Percentiles rank a stretch among this genome's conserved stretches.
These are phyloP conservation scores for Xerocomus potaroensis DNA, from an alignment of 768 basidiomycete genomes.

Conservation along the genomic window DNA sequence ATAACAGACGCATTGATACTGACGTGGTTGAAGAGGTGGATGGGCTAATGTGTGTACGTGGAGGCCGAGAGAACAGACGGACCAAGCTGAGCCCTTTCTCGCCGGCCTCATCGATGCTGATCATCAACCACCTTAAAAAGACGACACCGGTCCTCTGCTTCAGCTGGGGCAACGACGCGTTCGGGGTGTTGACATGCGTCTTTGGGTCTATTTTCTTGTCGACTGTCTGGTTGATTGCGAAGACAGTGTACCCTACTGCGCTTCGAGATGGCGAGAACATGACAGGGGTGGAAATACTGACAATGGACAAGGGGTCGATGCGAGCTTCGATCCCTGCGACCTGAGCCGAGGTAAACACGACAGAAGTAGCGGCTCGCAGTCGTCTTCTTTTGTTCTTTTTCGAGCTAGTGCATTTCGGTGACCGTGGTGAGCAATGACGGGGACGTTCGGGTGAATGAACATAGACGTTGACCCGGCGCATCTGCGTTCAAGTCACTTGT, in stretches of 20 bases:
- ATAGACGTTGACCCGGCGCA: too few relatives aligned
- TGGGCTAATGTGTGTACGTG: background rate
- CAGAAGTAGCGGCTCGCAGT: slow-evolving; percentile 32
- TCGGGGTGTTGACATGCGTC: slow-evolving; percentile 60
- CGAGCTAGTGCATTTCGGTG: slow-evolving; percentile 7
- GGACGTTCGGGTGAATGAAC: slow-evolving; percentile 69
- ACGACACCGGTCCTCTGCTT: slow-evolving; percentile 56
- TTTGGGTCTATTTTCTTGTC: slow-evolving; percentile 70
- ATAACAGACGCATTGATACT: slow-evolving; percentile 62
- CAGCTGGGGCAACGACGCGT: slow-evolving; percentile 55
- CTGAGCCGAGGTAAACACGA: slow-evolving; percentile 52
- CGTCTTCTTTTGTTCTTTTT: slow-evolving; percentile 30
- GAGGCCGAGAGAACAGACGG: slow-evolving; percentile 18
- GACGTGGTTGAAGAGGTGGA: slow-evolving; percentile 44
- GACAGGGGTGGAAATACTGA: slow-evolving; percentile 34
- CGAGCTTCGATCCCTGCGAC: slow-evolving; percentile 55
- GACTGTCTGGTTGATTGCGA: slow-evolving; percentile 73
- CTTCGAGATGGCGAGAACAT: slow-evolving; percentile 4
- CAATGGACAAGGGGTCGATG: slow-evolving; percentile 71
- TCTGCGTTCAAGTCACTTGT: too few relatives aligned
- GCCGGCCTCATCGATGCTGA: slow-evolving; percentile 76
- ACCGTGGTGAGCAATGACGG: slow-evolving; percentile 33
- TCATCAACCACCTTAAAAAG: slow-evolving; percentile 72
- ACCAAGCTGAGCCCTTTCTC: slow-evolving; percentile 85
- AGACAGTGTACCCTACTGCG: slow-evolving; percentile 81